Conservation (phyloP, 805 yeast genomes). For the Pichia ethanolica region DNA sequence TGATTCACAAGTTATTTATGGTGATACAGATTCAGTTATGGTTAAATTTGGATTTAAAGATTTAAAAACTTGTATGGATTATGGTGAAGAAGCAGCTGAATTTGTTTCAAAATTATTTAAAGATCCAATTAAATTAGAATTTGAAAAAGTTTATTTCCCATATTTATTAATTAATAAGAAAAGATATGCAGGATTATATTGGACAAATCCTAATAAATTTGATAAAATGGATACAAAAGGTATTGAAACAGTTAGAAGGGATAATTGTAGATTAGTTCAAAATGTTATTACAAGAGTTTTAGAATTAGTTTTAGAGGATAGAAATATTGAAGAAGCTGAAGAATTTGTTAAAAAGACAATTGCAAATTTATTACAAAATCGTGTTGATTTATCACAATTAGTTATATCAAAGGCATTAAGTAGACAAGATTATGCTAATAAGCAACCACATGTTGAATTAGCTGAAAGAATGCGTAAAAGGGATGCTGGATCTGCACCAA, state of each 20-base stretch:
- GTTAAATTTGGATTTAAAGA: conserved; percentile 88
- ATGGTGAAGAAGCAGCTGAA: conserved; percentile 93
- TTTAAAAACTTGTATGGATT: conserved; percentile 73
- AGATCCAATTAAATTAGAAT: conserved; percentile 88
- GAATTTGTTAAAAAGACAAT: conserved; percentile 79
- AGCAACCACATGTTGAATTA: conserved; percentile 94
- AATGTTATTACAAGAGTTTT: conserved; percentile 89
- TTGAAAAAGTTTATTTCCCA: conserved; percentile 95
- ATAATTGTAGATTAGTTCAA: conserved; percentile 90
- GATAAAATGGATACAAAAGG: conserved; percentile 99
- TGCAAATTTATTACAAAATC: conserved; percentile 82
- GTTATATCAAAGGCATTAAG: conserved; percentile 92
- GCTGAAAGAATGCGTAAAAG: conserved; percentile 95
- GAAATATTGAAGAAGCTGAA: conserved; percentile 82
- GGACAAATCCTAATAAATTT: conserved; percentile 88
- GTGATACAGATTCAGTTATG: conserved; percentile 99
- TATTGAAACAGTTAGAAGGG: conserved; percentile 96
- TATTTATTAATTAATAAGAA: conserved; percentile 90
- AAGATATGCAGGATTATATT: conserved; percentile 92
- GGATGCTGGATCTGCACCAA: conserved; percentile 96
- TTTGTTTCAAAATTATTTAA: conserved; percentile 72
- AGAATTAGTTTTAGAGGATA: conserved; percentile 74
- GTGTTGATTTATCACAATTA: conserved; percentile 85
- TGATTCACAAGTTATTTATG: conserved; percentile 89
- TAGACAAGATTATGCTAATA: conserved; percentile 84